A percentile compares a stretch with the other conserved stretches of the same genome.
These are phyloP conservation scores for Aureobasidium uvarum DNA, from an alignment of 2,329 filamentous ascomycete species.

Conservation along the genomic window DNA sequence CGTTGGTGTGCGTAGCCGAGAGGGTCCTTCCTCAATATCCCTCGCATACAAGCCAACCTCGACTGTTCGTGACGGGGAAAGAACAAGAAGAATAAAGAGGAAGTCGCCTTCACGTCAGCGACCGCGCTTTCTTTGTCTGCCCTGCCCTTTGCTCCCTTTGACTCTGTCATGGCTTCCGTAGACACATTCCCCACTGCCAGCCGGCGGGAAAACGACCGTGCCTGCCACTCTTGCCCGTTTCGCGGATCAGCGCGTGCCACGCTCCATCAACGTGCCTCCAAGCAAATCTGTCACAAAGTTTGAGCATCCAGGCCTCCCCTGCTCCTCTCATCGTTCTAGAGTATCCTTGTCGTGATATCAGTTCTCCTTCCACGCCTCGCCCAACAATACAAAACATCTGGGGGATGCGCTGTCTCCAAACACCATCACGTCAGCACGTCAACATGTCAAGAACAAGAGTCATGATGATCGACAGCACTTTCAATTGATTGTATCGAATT, in stretches of 20 bases:
- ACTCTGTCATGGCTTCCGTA: constrained; percentile 2
- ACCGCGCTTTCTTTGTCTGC: constrained; percentile 9
- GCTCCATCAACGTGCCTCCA: constrained; percentile 7
- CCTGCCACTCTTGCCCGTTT: constrained; percentile 9
- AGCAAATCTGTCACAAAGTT: neutral
- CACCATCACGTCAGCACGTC: neutral
- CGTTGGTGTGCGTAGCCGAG: constrained; percentile 7
- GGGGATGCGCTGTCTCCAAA: neutral
- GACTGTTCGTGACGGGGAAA: neutral
- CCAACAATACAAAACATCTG: neutral
- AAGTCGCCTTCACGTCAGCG: constrained; percentile 4
- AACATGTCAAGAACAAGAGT: neutral
- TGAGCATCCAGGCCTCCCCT: constrained; percentile 7
- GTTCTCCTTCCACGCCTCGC: neutral
- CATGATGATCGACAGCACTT: constrained; percentile 9
- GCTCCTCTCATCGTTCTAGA: too few species aligned
- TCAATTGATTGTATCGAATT: neutral
- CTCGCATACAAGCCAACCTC: neutral
- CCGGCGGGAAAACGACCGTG: constrained; percentile 11
- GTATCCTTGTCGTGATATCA: neutral
- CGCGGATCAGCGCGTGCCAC: constrained; percentile 11
- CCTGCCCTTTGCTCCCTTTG: neutral
- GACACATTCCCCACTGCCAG: constrained; percentile 11
- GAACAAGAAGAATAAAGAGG: neutral
- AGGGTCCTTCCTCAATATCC: neutral